Conservation (phyloP, 805 yeast species). For the Maudiozyma pseudohumilis region DNA sequence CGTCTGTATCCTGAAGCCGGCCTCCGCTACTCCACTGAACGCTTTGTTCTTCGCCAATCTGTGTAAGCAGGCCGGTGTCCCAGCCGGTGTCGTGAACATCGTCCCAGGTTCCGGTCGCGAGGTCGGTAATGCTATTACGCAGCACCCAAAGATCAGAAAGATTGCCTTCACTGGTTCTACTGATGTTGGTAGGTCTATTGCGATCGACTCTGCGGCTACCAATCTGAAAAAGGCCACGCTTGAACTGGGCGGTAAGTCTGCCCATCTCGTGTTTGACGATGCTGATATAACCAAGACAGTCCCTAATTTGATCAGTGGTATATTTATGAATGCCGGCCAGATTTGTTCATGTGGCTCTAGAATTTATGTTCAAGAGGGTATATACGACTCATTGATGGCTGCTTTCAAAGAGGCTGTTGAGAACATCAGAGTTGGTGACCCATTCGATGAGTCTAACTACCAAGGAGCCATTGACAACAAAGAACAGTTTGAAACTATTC, state of each 20-base stretch:
- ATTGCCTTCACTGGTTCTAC: slow-evolving; percentile 80
- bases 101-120: slow-evolving; percentile 67
- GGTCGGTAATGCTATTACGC: slow-evolving; percentile 61
- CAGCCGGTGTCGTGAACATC: slow-evolving; percentile 66
- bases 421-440: slow-evolving; percentile 58
- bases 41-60: slow-evolving; percentile 55
- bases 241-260: slow-evolving; percentile 78
- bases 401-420: slow-evolving; percentile 52
- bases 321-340: slow-evolving; percentile 73
- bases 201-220: slow-evolving; percentile 60
- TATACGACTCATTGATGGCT: slow-evolving; percentile 51
- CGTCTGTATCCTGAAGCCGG: slow-evolving; percentile 63
- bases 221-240: slow-evolving; percentile 69
- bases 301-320: slow-evolving; percentile 49
- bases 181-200: slow-evolving; percentile 59
- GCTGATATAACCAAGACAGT: slow-evolving; percentile 46
- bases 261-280: slow-evolving; percentile 64
- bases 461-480: slow-evolving; percentile 75
- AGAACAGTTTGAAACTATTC: slow-evolving; percentile 57
- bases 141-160: slow-evolving; percentile 61
- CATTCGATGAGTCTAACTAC: slow-evolving; percentile 55
- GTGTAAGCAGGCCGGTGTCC: slow-evolving; percentile 58
- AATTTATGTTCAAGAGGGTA: slow-evolving; percentile 61
- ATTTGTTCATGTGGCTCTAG: slow-evolving; percentile 79
- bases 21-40: slow-evolving; percentile 67